Evolutionary conservation across 2,329 filamentous ascomycete genomes (phyloP).

Genomic region (Colletotrichum lindemuthianum): DNA sequence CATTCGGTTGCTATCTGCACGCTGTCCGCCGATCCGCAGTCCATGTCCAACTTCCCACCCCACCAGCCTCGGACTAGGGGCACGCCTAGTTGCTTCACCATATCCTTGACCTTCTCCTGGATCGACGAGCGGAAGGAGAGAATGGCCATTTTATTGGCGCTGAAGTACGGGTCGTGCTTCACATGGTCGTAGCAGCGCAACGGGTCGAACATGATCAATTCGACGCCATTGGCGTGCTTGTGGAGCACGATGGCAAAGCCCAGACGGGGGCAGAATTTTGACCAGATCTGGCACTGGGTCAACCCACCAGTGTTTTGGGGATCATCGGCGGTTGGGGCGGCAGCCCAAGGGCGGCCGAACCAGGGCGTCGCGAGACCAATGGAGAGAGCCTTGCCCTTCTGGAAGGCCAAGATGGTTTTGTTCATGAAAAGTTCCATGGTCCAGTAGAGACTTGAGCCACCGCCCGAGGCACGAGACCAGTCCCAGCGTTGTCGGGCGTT

Average conservation of each 20-base stretch:
- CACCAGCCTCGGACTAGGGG: not conserved
- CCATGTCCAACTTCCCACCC: not conserved
- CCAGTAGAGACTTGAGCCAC: not conserved
- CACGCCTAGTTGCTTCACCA: not conserved
- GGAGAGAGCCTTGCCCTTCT: not conserved
- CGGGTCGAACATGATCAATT: constrained; percentile 1
- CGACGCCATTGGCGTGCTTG: not conserved
- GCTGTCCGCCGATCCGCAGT: not conserved
- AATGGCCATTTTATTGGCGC: not conserved
- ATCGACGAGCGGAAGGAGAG: not conserved
- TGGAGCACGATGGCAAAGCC: not conserved
- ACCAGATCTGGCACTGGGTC: constrained; percentile 2
- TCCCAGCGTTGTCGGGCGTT: rapidly evolving
- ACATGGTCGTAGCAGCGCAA: not conserved
- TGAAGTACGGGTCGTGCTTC: not conserved
- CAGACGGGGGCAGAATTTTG: rapidly evolving
- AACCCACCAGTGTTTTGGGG: not conserved
- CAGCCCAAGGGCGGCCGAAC: constrained; percentile 6
- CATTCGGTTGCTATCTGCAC: constrained; percentile 4
- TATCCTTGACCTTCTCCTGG: not conserved
- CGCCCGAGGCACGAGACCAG: rapidly evolving
- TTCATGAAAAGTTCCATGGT: not conserved
- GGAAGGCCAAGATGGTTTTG: not conserved
- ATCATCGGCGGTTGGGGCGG: not conserved
- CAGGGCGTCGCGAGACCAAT: not conserved